Base-by-base conservation (phyloP, 768 basidiomycete species). In the Boletus sensibilis region DNA sequence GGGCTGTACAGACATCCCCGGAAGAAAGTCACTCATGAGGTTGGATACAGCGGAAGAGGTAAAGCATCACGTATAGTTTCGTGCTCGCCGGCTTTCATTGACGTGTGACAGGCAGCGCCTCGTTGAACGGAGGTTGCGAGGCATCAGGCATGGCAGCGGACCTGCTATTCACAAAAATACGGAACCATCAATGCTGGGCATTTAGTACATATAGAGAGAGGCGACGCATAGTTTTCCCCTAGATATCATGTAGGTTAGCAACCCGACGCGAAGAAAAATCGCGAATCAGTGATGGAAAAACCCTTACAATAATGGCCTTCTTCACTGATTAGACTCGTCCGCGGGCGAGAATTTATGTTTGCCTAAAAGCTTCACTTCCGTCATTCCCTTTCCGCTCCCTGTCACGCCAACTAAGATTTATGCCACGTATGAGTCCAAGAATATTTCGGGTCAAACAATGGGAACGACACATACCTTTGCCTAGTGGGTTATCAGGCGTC, bases 401-500 rank as follows among this genome's bases (percentile, higher is more conserved):
- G 92, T 93, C 39, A 94, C 92, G n/a, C 92, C 92, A 50, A 94
- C 92, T 94, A 57, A 5, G 57, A 45, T 42, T 53, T 13, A 56
- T 16, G 53, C 21, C 57, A 54, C 39, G 43, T 53, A 65, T 63
- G 34, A 64, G 69, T 59, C 39, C 45, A 50, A 34, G 12, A 0
- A 33, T 20, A 12, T 5, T n/a, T 37, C 39, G n/a, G 14, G 49
- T 12, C 51, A 58, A 20, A 53, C 10, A 27, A 53, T 33, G 27
- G 57, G 53, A 69, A 72, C 60, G 63, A 72, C 55, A 68, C 82
- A 43, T 64, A 90, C 93, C 93, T 81, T 79, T 82, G 25, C 93
- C 94, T 20, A 92, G 69, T 12, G 93, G 93, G 68, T 94, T 94
- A 62, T 94, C 93, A 13, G 94, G 94, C 5, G 92, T 95, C 76